Evolutionary conservation across 2,329 filamentous ascomycete species (phyloP).

Genomic region (Cladophialophora exuberans): DNA sequence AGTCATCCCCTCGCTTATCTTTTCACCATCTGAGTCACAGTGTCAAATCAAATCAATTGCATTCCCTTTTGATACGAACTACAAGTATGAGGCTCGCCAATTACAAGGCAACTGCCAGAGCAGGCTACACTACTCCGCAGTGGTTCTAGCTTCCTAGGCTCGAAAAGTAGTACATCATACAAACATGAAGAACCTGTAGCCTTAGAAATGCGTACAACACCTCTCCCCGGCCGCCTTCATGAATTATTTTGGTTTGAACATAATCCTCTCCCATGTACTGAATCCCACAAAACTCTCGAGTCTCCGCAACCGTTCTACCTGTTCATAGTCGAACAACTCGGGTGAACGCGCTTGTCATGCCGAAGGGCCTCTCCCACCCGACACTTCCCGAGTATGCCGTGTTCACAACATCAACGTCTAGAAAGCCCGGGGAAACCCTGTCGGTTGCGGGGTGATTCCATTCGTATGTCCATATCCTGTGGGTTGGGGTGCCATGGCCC

Average conservation of each 20-base stretch:
- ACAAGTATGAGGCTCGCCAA: neutral
- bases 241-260: slow-evolving; percentile 3
- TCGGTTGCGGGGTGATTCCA: slow-evolving; percentile 86
- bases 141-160: neutral
- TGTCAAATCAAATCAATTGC: neutral
- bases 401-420: slow-evolving; percentile 38
- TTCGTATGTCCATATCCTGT: slow-evolving; percentile 78
- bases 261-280: neutral
- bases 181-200: slow-evolving; percentile 5
- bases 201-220: neutral
- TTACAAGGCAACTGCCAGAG: neutral
- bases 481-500: slow-evolving; percentile 58
- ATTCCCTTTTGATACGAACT: neutral
- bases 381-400: slow-evolving; percentile 19
- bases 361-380: slow-evolving; percentile 12
- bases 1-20: slow-evolving; percentile 15
- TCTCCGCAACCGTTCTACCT: neutral
- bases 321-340: neutral
- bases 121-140: neutral
- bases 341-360: neutral
- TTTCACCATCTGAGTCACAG: neutral
- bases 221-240: slow-evolving; percentile 1
- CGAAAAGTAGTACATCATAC: slow-evolving; percentile 13
- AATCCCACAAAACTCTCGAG: neutral
- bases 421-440: slow-evolving; percentile 66